phyloP scores from a whole-genome alignment of 2,329 filamentous ascomycete species.

The Trichoderma afroharzianum region DNA sequence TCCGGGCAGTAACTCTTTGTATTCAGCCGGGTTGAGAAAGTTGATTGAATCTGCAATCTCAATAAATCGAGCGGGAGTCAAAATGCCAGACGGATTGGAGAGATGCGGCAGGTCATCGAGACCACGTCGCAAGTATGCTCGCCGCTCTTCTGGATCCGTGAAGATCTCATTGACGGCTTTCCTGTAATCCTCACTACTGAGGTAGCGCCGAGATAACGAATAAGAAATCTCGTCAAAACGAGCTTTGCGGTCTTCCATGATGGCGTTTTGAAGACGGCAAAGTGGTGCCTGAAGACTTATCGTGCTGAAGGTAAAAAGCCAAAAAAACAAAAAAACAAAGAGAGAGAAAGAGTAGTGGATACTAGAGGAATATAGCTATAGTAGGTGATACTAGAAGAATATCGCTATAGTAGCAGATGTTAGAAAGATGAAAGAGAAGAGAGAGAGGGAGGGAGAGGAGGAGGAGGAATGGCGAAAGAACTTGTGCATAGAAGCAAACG shows the following conservation, averaged over 20 bases:
- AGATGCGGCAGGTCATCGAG: background rate
- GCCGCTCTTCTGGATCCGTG: background rate
- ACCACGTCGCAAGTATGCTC: background rate
- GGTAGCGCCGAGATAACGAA: background rate
- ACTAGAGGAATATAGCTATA: too few species aligned
- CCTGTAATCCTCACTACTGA: background rate
- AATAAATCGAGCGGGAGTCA: background rate
- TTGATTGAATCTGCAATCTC: conserved; percentile 1
- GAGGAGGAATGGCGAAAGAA: too few species aligned
- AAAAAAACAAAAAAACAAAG: too few species aligned
- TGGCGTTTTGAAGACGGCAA: background rate
- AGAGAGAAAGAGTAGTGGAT: too few species aligned
- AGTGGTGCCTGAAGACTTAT: background rate
- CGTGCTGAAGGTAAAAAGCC: too few species aligned
- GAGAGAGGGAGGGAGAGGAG: background rate
- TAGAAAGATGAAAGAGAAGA: too few species aligned
- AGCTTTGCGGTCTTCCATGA: background rate
- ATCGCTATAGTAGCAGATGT: too few species aligned
- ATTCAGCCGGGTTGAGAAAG: background rate
- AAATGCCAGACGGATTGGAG: background rate
- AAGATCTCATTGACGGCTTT: background rate
- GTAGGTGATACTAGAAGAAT: too few species aligned
- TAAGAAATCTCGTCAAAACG: background rate
- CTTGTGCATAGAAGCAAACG: background rate
- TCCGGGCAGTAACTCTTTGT: background rate